Evolutionary conservation across 139 green algal species (phyloP), one percentile per base, ranked within the genome.

Genomic region (Nannochloris sp.): DNA sequence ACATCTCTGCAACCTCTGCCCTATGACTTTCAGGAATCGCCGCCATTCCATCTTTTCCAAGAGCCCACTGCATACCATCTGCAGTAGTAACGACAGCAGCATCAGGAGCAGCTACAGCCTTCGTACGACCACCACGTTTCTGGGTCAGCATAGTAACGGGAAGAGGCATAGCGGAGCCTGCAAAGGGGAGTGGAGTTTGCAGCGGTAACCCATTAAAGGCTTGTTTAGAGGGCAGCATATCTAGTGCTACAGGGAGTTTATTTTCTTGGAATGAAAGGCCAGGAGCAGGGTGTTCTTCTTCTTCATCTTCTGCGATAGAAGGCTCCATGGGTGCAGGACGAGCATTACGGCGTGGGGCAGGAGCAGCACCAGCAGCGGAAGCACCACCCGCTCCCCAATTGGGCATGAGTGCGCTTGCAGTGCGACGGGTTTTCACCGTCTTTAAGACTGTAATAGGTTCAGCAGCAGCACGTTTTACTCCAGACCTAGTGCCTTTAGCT

Each of bases 161-260:
- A 44, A 71, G 15, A 23, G 63, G 10, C 25, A 77, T 31, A 9
- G 61, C 63, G 29, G 62, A 35, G 23, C 70, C 70, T 15, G 46
- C 55, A 64, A 77, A 77, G 14, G 70, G 70, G 62, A 77, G 72
- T 30, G 70, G 70, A 32, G 70, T 77, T 42, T 77, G 70, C 55
- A 77, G 42, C 6, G 70, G 70, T 34, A 71, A 8, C 4, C 70
- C 70, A 12, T 59, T 47, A 37, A 68, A 77, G 9, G 31, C 24
- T 19, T 51, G 42, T 19, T 51, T 51, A 19, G 42, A 51, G 42
- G 42, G 42, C 19, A n/a, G n/a, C n/a, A n/a, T n/a, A n/a, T n/a
- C n/a, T n/a, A n/a, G n/a, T 1, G n/a, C n/a, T n/a, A 23, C 19
- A 14, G 19, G 45, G 8, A 53, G 10, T 39, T 69, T 12, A 9